Evolutionary conservation across 2,329 filamentous ascomycete species (phyloP).

Genomic region (Metarhizium rileyi): DNA sequence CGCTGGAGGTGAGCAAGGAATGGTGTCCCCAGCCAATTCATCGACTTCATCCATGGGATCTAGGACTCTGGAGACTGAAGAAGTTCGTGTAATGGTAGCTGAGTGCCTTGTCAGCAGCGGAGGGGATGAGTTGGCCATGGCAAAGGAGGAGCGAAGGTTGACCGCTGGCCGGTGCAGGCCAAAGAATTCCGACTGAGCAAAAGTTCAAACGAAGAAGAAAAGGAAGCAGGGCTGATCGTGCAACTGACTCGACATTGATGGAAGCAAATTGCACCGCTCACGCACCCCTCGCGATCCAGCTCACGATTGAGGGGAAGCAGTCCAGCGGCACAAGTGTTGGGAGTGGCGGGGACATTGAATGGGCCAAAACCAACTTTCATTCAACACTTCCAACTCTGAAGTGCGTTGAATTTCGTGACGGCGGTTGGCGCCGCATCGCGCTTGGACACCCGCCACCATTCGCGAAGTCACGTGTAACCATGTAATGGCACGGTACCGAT

Average conservation of each 20-base stretch:
- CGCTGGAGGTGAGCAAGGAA: constrained; percentile 32
- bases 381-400: neutral
- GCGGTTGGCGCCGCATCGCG: constrained; percentile 7
- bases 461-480: constrained; percentile 17
- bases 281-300: neutral
- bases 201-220: neutral
- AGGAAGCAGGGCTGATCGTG: neutral
- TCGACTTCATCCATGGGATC: constrained; percentile 29
- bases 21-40: constrained; percentile 35
- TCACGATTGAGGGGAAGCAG: constrained; percentile 2
- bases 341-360: constrained; percentile 2
- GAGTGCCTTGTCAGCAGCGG: constrained; percentile 22
- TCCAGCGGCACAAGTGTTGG: constrained; percentile 7
- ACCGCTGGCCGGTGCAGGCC: neutral
- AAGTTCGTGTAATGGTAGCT: constrained; percentile 18
- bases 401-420: constrained; percentile 8
- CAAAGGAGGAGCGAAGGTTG: neutral
- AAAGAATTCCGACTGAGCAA: neutral
- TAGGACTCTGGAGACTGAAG: constrained; percentile 15
- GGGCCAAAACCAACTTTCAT: neutral
- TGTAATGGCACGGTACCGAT: neutral
- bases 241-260: neutral
- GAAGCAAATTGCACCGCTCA: constrained; percentile 1
- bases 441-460: constrained; percentile 3
- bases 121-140: constrained; percentile 22